A percentile compares a stretch with the other conserved stretches of the same genome.
phyloP scores from a whole-genome alignment of 176 grass and related monocot genomes.

The Themeda triandra region DNA sequence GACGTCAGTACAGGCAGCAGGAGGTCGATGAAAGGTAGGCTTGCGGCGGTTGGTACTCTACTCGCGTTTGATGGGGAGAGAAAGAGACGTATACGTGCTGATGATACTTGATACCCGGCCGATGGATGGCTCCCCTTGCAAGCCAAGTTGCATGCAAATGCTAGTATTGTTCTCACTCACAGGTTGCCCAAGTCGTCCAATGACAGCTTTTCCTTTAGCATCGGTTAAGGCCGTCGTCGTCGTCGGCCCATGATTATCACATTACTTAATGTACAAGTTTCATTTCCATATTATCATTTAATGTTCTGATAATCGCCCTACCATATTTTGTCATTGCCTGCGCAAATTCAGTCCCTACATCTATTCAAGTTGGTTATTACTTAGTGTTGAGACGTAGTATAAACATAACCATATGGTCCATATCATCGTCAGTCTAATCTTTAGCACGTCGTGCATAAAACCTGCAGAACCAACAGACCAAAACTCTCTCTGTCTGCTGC shows the following conservation, averaged over 20 bases:
- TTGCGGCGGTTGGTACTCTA: background rate
- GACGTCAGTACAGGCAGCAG: background rate
- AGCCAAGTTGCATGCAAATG: background rate
- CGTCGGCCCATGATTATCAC: background rate
- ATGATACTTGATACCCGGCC: background rate
- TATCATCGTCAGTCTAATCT: background rate
- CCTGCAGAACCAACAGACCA: background rate
- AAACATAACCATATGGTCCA: background rate
- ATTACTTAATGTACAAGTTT: background rate
- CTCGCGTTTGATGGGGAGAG: background rate
- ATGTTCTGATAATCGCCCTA: background rate
- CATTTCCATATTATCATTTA: background rate
- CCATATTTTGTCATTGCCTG: background rate
- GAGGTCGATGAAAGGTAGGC: background rate
- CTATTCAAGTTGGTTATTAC: background rate
- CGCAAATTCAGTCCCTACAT: background rate
- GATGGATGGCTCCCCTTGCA: slow-evolving; percentile 19
- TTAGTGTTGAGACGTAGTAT: background rate
- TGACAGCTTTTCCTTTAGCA: background rate
- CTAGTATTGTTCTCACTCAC: background rate
- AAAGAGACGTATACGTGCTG: background rate
- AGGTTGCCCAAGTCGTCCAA: background rate
- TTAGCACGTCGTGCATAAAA: background rate
- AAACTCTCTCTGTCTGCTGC: background rate
- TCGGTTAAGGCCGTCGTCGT: background rate